Conservation (phyloP, 768 basidiomycete species). For the Termitomyces titanicus region DNA sequence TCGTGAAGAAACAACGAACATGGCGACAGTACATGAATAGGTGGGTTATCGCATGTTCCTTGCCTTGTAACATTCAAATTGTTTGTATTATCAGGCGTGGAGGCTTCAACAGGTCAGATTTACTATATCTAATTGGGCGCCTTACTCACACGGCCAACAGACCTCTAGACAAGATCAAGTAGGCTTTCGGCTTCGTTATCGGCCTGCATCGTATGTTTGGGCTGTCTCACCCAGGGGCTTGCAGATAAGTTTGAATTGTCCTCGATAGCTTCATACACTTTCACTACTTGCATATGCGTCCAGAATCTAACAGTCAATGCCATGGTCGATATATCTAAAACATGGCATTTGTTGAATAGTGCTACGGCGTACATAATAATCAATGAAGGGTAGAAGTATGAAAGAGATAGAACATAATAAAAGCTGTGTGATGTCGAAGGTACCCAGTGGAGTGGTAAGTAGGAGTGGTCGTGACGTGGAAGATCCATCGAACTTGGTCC, state of each 20-base stretch:
- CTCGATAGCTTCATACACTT: constrained; percentile 8
- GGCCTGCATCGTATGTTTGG: neutral
- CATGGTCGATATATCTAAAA: constrained; percentile 1
- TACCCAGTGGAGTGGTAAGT: neutral
- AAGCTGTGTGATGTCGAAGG: neutral
- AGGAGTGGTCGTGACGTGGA: constrained; percentile 1
- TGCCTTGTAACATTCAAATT: constrained; percentile 2
- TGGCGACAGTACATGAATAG: constrained; percentile 99
- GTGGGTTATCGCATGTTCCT: constrained; percentile 31
- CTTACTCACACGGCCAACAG: constrained; percentile 37
- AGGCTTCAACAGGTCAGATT: constrained; percentile 72
- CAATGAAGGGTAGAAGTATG: constrained; percentile 16
- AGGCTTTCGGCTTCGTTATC: neutral
- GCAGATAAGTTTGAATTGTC: constrained; percentile 16
- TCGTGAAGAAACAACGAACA: constrained; percentile 79
- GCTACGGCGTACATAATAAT: constrained; percentile 26
- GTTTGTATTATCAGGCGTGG: constrained; percentile 52
- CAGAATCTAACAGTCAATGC: constrained; percentile 5
- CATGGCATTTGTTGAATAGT: constrained; percentile 13
- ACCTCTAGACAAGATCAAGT: constrained; percentile 95
- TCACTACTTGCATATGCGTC: constrained; percentile 11
- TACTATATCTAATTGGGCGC: neutral
- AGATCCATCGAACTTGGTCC: constrained; percentile 6
- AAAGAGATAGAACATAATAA: constrained; percentile 11
- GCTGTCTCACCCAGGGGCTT: constrained; percentile 1